Conservation (phyloP, 2,329 filamentous ascomycete species). For the Fusarium sp. region DNA sequence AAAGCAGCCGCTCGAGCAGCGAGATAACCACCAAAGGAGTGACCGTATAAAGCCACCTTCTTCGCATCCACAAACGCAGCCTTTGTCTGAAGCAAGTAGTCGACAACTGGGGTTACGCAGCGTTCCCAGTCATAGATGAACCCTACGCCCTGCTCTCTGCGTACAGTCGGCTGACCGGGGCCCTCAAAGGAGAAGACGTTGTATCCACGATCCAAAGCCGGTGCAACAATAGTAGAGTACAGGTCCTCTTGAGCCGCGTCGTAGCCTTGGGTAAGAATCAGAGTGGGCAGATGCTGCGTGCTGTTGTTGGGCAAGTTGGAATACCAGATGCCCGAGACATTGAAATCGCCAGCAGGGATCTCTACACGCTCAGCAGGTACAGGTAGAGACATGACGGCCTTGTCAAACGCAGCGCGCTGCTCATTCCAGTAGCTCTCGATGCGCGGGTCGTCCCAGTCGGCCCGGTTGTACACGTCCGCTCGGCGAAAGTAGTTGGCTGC, state of each 20-base stretch:
- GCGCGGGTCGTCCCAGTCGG: slow-evolving; percentile 52
- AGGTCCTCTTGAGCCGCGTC: slow-evolving; percentile 31
- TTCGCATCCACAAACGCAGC: background rate
- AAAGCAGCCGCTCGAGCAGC: slow-evolving; percentile 28
- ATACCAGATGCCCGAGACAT: slow-evolving; percentile 51
- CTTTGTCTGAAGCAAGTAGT: slow-evolving; percentile 11
- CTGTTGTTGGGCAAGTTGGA: slow-evolving; percentile 10
- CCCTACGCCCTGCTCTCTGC: slow-evolving; percentile 15
- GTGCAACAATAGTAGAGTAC: slow-evolving; percentile 8
- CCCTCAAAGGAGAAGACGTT: slow-evolving; percentile 26
- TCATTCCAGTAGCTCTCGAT: slow-evolving; percentile 51
- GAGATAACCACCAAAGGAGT: slow-evolving; percentile 30
- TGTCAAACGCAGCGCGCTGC: slow-evolving; percentile 51
- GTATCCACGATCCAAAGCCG: slow-evolving; percentile 18
- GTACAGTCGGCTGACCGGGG: slow-evolving; percentile 22
- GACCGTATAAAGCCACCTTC: background rate
- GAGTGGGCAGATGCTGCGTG: background rate
- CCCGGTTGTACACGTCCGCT: slow-evolving; percentile 55
- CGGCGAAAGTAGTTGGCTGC: slow-evolving; percentile 54
- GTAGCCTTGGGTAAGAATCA: slow-evolving; percentile 21
- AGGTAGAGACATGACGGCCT: slow-evolving; percentile 48
- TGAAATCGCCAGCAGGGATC: slow-evolving; percentile 44
- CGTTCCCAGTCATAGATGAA: slow-evolving; percentile 34
- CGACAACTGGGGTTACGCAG: slow-evolving; percentile 9
- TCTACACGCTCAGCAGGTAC: slow-evolving; percentile 49